These are phyloP conservation scores for Dactylellina drechsleri DNA, from an alignment of 2,329 filamentous ascomycete genomes.

Conservation along the genomic window DNA sequence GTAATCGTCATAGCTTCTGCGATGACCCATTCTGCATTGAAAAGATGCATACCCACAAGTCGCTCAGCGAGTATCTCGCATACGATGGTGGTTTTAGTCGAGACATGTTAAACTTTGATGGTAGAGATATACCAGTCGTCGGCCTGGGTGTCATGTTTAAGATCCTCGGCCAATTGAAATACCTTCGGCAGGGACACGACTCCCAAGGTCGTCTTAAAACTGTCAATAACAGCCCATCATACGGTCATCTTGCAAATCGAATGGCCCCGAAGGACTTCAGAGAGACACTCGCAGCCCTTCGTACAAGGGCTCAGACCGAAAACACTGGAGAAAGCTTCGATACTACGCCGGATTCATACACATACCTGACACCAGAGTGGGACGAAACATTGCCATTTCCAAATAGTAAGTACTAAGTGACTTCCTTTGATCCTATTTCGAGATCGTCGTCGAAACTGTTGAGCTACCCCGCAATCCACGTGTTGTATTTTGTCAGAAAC, in stretches of 20 bases:
- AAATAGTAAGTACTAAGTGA: conserved; percentile 31
- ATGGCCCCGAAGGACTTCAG: conserved; percentile 50
- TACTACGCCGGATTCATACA: conserved; percentile 45
- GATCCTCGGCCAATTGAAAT: conserved; percentile 56
- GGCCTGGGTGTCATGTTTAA: conserved; percentile 54
- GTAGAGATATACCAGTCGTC: conserved; percentile 40
- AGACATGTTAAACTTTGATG: conserved; percentile 42
- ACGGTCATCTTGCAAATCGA: conserved; percentile 53
- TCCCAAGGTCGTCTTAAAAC: conserved; percentile 55
- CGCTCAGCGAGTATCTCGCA: conserved; percentile 32
- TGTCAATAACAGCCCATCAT: conserved; percentile 54
- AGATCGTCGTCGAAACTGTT: no score
- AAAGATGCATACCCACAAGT: conserved; percentile 44
- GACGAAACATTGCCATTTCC: conserved; percentile 56
- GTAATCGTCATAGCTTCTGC: conserved; percentile 37
- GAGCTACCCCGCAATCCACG: background rate
- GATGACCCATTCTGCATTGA: conserved; percentile 49
- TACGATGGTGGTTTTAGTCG: conserved; percentile 34
- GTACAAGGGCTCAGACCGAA: conserved; percentile 21
- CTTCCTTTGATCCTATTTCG: background rate
- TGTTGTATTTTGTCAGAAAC: conserved; percentile 23
- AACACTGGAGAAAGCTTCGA: conserved; percentile 46
- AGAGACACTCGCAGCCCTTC: conserved; percentile 11
- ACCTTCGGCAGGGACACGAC: conserved; percentile 54
- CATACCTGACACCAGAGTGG: conserved; percentile 56